Evolutionary conservation across 1,284 basidiomycete genomes (phyloP), one percentile per base, ranked within the genome.

Genomic region (Boletus sp.): DNA sequence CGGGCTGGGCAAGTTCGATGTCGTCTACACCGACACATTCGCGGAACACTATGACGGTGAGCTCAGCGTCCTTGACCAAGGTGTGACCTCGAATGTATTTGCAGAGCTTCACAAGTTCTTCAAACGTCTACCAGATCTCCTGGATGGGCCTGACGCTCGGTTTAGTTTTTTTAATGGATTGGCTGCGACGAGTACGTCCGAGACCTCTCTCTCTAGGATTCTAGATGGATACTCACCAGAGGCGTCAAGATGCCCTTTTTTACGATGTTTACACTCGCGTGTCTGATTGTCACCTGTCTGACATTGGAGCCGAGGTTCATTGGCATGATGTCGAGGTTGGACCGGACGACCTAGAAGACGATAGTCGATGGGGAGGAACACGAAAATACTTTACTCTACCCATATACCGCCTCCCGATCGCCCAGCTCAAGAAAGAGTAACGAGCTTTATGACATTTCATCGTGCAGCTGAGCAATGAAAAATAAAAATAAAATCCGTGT

Each of bases 161-260:
- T 92, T 95, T 66, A 88, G 92, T 49, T 99, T 98, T 72, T 99
- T 98, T 78, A 93, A 99, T 64, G 95, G 95, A 5, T 77, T 99
- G 1, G 96, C 91, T 14, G 95, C 93, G 19, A 98, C 94, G 8
- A 94, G 94, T 91, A 62, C 53, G 72, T 43, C 38, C 14, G 41
- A 26, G 20, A 34, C 25, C 23, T 30, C 33, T 55, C 27, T 19
- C 9, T 8, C 13, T 2, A 0, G 1, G 1, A 29, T 22, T 19
- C 39, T 45, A 49, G 34, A 44, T 46, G 16, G 33, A 45, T 51
- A 8, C 49, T 58, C 40, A 52, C 37, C 12, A 33, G 19, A 44
- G 6, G 5, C n/a, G 10, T 19, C 17, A 38, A 94, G 91, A 93
- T 68, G 74, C 84, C 0, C 73, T 87, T 6, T 91, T 94, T 62